Evolutionary conservation across 2,329 filamentous ascomycete genomes (phyloP).

Genomic region (Pseudogymnoascus destructans): DNA sequence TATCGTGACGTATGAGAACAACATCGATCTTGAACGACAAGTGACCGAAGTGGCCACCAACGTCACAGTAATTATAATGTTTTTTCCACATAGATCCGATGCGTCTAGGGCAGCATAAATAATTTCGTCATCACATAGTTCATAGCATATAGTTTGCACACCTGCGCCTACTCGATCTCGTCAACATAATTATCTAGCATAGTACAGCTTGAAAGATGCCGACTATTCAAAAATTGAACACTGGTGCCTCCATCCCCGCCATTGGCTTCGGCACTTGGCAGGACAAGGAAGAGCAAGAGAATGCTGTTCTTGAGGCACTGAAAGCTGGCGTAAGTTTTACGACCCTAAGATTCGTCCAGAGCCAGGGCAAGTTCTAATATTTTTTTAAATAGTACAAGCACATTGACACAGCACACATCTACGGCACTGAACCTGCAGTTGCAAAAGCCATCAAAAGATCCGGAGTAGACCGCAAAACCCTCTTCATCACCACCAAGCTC

Average conservation of each 20-base stretch:
- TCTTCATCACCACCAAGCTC: slow-evolving; percentile 44
- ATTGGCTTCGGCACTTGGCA: slow-evolving; percentile 32
- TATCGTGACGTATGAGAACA: slow-evolving; percentile 6
- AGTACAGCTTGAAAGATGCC: background rate
- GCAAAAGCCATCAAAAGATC: slow-evolving; percentile 31
- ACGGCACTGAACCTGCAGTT: slow-evolving; percentile 33
- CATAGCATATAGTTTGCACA: background rate
- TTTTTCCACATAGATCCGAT: background rate
- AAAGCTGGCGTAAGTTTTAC: slow-evolving; percentile 23
- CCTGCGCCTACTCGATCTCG: background rate
- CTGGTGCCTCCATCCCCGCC: slow-evolving; percentile 30
- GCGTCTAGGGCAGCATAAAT: background rate
- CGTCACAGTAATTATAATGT: background rate
- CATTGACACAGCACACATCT: slow-evolving; percentile 35
- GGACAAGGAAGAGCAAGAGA: slow-evolving; percentile 32
- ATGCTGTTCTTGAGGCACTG: slow-evolving; percentile 35
- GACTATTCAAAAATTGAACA: slow-evolving; percentile 30
- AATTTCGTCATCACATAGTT: slow-evolving; percentile 1
- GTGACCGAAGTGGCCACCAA: background rate
- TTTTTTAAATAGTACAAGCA: slow-evolving; percentile 27
- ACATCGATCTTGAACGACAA: background rate
- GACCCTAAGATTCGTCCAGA: background rate
- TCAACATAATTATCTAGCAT: background rate
- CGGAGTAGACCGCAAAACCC: slow-evolving; percentile 29
- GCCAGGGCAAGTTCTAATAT: background rate